Evolutionary conservation across 202 grass and related monocot genomes (phyloP), one percentile per base, ranked within the genome.

Genomic region (Carex sylvatica): DNA sequence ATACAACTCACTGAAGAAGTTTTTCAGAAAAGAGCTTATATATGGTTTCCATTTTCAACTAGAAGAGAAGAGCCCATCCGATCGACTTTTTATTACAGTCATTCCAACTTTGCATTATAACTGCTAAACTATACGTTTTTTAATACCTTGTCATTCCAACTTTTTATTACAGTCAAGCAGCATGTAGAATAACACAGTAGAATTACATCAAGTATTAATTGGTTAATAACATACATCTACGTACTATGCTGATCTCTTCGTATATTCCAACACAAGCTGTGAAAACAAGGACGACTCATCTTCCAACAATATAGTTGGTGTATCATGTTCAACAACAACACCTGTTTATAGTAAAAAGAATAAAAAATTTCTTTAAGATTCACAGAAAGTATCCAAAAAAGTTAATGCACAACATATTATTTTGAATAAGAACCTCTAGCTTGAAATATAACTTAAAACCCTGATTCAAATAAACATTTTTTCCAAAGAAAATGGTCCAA

Each of bases 221-320:
- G 9, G 16, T 26, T 52, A 56, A 30, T 16, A 26, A 23, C 26
- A 35, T 35, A 33, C 10, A 56, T 77, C 15, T 56, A 52, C 26
- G 8, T 56, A 52, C 26, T 19, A 36, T 36, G 19, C 91, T 30
- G 92, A 94, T 18, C 92, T 91, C 90, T 89, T 95, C 20, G 91
- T 93, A 85, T 98, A 98, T 56, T 98, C 87, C 0, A 90, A 83
- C 5, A 98, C 92, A 9, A 98, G 95, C 87, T 98, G 92, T 4
- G 91, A 84, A 69, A 98, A 98, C 0, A 92, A 83, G n/a, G 95
- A 93, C 16, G 87, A 90, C 84, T 89, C 92, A 83, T 98, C 83
- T 74, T 89, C 87, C 44, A 98, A 84, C 80, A 98, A 81, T 68
- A 73, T 93, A 18, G 61, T 56, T 14, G 95, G 95, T 35, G 82